Evolutionary conservation across 495 filamentous ascomycete genomes (phyloP).

Genomic region (Margaritispora aquatica): DNA sequence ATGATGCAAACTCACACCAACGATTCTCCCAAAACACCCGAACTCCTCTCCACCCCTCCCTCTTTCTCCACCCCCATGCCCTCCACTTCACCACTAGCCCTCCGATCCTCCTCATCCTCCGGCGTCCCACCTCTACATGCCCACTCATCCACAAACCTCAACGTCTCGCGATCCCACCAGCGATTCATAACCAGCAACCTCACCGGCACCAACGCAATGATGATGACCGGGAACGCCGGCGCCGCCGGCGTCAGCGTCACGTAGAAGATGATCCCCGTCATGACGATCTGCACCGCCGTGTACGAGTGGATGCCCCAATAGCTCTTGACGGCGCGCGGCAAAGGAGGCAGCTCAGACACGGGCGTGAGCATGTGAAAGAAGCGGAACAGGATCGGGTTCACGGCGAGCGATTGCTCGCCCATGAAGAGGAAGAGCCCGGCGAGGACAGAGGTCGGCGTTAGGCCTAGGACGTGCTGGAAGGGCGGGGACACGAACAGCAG

Average conservation of each 20-base stretch:
- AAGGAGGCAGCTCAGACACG: slow-evolving; percentile 52
- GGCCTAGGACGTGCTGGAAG: slow-evolving; percentile 60
- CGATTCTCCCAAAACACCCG: not conserved
- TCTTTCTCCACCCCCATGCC: not conserved
- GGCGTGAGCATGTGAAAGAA: slow-evolving; percentile 60
- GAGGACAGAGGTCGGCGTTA: slow-evolving; percentile 63
- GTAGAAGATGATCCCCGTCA: slow-evolving; percentile 57
- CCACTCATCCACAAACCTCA: slow-evolving; percentile 63
- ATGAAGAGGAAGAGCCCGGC: slow-evolving; percentile 69
- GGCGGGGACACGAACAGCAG: slow-evolving; percentile 58
- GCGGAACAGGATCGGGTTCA: slow-evolving; percentile 62
- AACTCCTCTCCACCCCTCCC: not conserved
- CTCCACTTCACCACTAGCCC: not conserved
- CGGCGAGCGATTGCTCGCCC: slow-evolving; percentile 64
- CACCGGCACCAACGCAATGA: slow-evolving; percentile 59
- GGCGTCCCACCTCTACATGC: slow-evolving; percentile 62
- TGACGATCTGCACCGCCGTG: slow-evolving; percentile 53
- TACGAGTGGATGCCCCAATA: slow-evolving; percentile 58
- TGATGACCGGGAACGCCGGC: slow-evolving; percentile 60
- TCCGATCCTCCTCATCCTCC: slow-evolving; percentile 50
- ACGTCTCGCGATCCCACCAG: slow-evolving; percentile 54
- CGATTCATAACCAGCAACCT: slow-evolving; percentile 57
- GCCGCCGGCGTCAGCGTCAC: slow-evolving; percentile 59
- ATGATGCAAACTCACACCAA: not conserved
- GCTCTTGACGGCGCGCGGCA: slow-evolving; percentile 39